Conservation (phyloP, 306 rosid species). For the Vicia sativa region DNA sequence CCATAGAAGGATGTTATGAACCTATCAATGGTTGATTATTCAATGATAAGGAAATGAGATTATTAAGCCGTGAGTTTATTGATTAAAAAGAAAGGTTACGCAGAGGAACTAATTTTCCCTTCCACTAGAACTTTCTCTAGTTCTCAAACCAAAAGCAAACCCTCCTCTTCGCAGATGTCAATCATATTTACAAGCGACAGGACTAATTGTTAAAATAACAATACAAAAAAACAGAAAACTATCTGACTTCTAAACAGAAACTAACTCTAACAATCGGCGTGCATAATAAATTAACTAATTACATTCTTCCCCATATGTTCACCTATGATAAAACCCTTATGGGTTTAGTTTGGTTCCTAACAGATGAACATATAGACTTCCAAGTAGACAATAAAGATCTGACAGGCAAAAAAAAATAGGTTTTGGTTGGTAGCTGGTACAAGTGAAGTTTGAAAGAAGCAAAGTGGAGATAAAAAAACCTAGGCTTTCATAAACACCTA, state of each 20-base stretch:
- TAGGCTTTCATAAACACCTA: constrained; percentile 10
- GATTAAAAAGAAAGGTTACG: background rate
- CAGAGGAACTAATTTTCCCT: background rate
- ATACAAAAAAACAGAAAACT: background rate
- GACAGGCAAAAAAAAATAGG: constrained; percentile 23
- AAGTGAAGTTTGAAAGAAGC: constrained; percentile 17
- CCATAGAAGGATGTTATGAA: background rate
- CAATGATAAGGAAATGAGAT: background rate
- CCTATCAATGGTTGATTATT: background rate
- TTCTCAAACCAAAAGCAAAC: background rate
- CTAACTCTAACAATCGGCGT: background rate
- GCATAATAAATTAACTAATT: background rate
- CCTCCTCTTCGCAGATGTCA: background rate
- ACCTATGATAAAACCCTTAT: background rate
- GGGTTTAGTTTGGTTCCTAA: too few relatives aligned
- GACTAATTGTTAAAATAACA: background rate
- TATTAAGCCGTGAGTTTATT: too few relatives aligned
- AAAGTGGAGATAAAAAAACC: background rate
- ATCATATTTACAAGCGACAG: background rate
- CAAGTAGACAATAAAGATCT: background rate
- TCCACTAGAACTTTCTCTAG: background rate
- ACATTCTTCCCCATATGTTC: background rate
- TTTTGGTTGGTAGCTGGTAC: background rate
- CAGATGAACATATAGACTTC: background rate
- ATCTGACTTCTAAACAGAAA: background rate